Base-by-base conservation (phyloP, 306 rosid species). In the Corylus heterophylla region DNA sequence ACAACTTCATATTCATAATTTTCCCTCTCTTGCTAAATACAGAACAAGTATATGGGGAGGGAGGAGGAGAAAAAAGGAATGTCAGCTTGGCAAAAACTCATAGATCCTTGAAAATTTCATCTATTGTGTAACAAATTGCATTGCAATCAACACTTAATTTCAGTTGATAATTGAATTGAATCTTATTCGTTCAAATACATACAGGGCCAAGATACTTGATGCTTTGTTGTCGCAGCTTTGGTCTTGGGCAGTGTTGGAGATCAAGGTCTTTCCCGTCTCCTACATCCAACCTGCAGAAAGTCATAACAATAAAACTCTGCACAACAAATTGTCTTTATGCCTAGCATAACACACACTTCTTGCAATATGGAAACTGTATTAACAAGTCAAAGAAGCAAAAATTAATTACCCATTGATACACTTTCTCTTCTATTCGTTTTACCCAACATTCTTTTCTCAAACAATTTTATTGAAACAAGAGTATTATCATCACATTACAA, bases 171-270 rank as follows among this genome's bases (percentile, higher is more conserved):
- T 27, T 51, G 35, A 22, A 31, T 6, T 63, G 27, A 79, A 62
- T 64, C 13, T 49, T 50, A 85, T 75, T 4, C 78, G 64, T 8
- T 59, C n/a, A 63, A 76, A 39, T 50, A 88, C 96, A 75, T 89
- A 94, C 97, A 68, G 98, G 97, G 75, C 97, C 98, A 69, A 94
- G 98, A 89, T 94, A 94, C 83, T 83, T 92, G 70, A 94, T 94
- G 91, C 94, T 86, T 79, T 94, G 97, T 55, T 84, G 83, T 27
- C 88, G 84, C 67, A 94, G 94, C 87, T 90, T 88, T 31, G 89
- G 89, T 79, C 94, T 83, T 11, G 89, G 63, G 75, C 97, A 94
- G 0, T 71, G 58, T 4, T 85, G 77, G 68, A 94, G 93, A 59
- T 92, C 97, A 73, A 90, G 42, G 71, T 89, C 91, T 79, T 86